Percentiles rank a stretch among this genome's conserved stretches.
Conservation (phyloP, 495 filamentous ascomycete genomes). For the Annulohypoxylon nitens region DNA sequence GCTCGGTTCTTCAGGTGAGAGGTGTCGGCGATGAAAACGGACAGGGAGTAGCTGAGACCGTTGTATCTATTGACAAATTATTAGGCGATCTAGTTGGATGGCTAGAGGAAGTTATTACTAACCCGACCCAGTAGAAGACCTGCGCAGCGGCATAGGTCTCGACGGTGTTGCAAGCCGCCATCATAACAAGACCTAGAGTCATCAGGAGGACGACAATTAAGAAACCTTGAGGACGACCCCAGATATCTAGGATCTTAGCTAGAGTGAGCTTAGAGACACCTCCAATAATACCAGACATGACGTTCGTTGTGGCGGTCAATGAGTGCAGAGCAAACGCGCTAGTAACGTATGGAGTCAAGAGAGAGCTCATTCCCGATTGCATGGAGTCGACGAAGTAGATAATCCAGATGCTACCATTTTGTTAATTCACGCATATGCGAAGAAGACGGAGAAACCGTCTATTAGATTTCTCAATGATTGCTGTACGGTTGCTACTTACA, state of each 20-base stretch:
- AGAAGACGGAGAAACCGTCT: not conserved
- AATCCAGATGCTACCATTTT: slow-evolving; percentile 60
- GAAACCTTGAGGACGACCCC: slow-evolving; percentile 68
- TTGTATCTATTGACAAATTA: slow-evolving; percentile 60
- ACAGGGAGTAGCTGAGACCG: slow-evolving; percentile 68
- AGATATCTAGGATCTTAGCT: slow-evolving; percentile 75
- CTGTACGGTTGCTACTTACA: slow-evolving; percentile 48
- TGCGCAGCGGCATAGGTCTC: slow-evolving; percentile 65
- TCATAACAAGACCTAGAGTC: slow-evolving; percentile 62
- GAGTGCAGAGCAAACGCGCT: slow-evolving; percentile 61
- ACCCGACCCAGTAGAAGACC: slow-evolving; percentile 67
- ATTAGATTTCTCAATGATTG: not conserved
- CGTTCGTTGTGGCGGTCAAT: slow-evolving; percentile 60
- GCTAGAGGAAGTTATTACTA: slow-evolving; percentile 12
- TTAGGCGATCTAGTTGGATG: slow-evolving; percentile 6
- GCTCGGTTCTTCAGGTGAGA: slow-evolving; percentile 73
- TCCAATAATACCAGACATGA: slow-evolving; percentile 69
- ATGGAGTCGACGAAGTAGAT: slow-evolving; percentile 67
- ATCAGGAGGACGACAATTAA: slow-evolving; percentile 55
- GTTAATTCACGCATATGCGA: slow-evolving; percentile 23
- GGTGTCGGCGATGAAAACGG: slow-evolving; percentile 76
- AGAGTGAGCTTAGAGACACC: slow-evolving; percentile 72
- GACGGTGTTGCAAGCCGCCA: slow-evolving; percentile 65
- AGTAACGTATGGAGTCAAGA: slow-evolving; percentile 61
- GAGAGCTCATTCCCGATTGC: slow-evolving; percentile 56